These are phyloP conservation scores for Ascoidea asiatica DNA, from an alignment of 805 yeast genomes.

Conservation along the genomic window DNA sequence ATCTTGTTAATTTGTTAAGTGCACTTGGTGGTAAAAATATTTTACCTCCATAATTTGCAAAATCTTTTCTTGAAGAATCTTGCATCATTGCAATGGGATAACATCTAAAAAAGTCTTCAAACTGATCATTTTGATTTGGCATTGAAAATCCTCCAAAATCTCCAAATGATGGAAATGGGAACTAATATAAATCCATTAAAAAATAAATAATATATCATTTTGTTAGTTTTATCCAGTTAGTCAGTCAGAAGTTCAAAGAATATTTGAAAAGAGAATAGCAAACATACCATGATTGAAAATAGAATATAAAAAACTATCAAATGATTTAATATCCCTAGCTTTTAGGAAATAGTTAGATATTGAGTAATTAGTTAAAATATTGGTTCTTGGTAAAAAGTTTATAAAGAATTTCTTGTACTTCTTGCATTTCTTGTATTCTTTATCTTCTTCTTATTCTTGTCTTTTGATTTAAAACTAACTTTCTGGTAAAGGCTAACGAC, in stretches of 20 bases:
- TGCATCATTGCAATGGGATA: constrained; percentile 80
- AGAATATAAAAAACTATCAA: neutral
- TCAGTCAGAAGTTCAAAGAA: neutral
- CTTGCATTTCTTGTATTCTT: too few species aligned
- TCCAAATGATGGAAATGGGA: neutral
- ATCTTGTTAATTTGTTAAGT: constrained; percentile 72
- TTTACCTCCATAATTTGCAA: constrained; percentile 89
- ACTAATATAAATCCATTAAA: neutral
- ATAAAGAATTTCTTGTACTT: too few species aligned
- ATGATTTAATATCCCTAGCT: too few species aligned
- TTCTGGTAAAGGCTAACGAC: too few species aligned
- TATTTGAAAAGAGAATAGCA: neutral
- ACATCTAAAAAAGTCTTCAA: constrained; percentile 83
- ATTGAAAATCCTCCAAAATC: neutral
- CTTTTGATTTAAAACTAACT: too few species aligned
- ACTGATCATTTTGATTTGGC: constrained; percentile 16
- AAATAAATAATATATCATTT: too few species aligned
- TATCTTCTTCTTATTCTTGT: too few species aligned
- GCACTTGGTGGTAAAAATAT: constrained; percentile 92
- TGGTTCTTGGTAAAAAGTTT: too few species aligned
- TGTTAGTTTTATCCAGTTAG: too few species aligned
- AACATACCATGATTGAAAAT: neutral
- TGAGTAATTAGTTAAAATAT: too few species aligned
- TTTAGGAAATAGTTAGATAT: too few species aligned
- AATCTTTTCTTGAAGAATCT: constrained; percentile 54